Evolutionary conservation across 179 eudicot genomes (phyloP).

Genomic region (Actinidia chinensis): DNA sequence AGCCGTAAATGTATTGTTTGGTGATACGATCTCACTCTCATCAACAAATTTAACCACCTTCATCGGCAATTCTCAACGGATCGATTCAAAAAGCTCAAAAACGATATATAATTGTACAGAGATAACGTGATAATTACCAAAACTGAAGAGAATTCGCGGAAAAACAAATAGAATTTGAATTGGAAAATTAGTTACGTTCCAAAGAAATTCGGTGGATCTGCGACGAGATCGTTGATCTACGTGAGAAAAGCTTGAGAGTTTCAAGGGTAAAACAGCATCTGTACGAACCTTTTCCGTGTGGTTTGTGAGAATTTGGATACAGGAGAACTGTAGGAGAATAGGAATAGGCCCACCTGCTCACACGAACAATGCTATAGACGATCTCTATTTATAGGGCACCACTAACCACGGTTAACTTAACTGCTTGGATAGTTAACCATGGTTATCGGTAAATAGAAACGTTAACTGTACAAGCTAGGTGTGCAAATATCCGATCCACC

Average conservation of each 20-base stretch:
- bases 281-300: background rate
- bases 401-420: background rate
- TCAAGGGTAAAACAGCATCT: background rate
- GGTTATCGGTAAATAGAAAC: slow-evolving; percentile 4
- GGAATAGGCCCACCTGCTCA: background rate
- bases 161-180: background rate
- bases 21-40: no score
- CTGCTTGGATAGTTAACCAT: background rate
- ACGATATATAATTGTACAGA: background rate
- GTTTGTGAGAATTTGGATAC: background rate
- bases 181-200: background rate
- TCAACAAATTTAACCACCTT: no score
- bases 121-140: background rate
- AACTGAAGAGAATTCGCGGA: background rate
- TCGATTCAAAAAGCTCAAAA: no score
- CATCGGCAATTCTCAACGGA: no score
- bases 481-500: no score
- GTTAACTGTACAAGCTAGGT: background rate
- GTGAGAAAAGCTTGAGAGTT: background rate
- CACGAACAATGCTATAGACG: background rate
- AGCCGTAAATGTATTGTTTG: no score
- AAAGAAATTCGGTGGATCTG: slow-evolving; percentile 10
- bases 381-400: background rate
- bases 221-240: background rate
- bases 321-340: background rate